Base-by-base conservation (phyloP, 306 rosid species). In the Pterocarpus macrocarpus region DNA sequence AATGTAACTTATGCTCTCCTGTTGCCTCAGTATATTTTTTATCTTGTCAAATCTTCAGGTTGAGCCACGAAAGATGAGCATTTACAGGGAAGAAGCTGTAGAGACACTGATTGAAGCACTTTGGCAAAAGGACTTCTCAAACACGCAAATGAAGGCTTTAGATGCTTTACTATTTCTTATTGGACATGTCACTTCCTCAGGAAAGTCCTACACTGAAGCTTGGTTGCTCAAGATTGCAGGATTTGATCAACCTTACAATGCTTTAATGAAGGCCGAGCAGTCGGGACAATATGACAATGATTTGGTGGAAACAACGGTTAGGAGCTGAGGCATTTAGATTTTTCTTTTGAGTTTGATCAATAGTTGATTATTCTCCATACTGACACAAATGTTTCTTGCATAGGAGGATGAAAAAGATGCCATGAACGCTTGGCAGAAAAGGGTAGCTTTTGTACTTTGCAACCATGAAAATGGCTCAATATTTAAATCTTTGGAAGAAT, bases 1-100 rank as follows among this genome's bases (percentile, higher is more conserved):
- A 8, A 62, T 44, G 52, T 35, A 49, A 57, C 62, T 58, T 44
- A 28, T 65, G 28, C 4, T 73, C 43, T 64, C 53, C 22, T 10
- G 17, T 53, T 33, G 32, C 53, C 38, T 38, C 41, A 13, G 35
- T 75, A 77, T 50, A 75, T 79, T 73, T 22, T 59, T 75, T 13
- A 50, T 68, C 66, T 15, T 78, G 52, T 7, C 80, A 30, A 55
- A 71, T 83, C 77, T 83, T 53, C 87, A 95, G 97, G 94, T 86
- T 85, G 97, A 91, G 86, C 97, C 99, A 12, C 81, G 93, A 39
- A 90, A 90, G 90, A 95, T 93, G 99, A 93, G 99, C 91, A 91
- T 95, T 57, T 93, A 93, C 81, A 83, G 93, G 91, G 99, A 95
- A 89, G 97, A 95, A 84, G 89, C 97, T 53, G 84, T 93, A 67